Base-by-base conservation (phyloP, 192 early-diverging fungal genomes). In the Coemansia erecta region DNA sequence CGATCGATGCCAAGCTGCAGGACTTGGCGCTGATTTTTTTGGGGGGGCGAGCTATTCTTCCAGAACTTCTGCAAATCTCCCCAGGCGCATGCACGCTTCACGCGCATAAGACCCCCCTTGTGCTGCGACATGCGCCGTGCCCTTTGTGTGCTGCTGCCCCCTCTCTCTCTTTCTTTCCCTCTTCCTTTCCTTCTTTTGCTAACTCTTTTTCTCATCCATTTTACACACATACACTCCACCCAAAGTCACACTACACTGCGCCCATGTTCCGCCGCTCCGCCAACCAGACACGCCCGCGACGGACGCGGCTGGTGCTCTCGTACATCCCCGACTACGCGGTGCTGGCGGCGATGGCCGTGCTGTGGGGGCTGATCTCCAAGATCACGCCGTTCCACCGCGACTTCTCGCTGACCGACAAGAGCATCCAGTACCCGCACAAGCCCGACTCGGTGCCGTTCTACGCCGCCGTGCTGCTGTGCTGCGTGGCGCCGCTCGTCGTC, bases 401-500 rank as follows among this genome's bases (percentile, higher is more conserved):
- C 43, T 93, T 93, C 57, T 87, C 85, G 19, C 66, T 93, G 11
- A 68, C 83, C 4, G 81, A 93, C 71, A 85, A 84, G 23, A 67
- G 76, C 15, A 85, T 93, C 60, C 83, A 86, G 73, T 84, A 82
- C 62, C 83, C 85, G 2, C 72, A 83, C 60, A 79, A 75, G 66
- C 66, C 68, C 12, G 76, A 82, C 69, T 72, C 72, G 13, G 70
- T 82, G 41, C 66, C 80, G 9, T 77, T 77, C 58, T 70, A 73
- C 57, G 75, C 75, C 9, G 70, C 75, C 2, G 75, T 74, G 35
- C 47, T 73, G 13, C 33, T 82, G 17, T 62, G 70, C 56, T 73
- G 63, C 24, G 68, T 66, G 19, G 45, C 79, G 6, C 81, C 81
- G 19, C 53, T 79, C n/a, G 66, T 60, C 13, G 53, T 70, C n/a